phyloP scores from a whole-genome alignment of 257 asterid species.

The Ilex asprella region DNA sequence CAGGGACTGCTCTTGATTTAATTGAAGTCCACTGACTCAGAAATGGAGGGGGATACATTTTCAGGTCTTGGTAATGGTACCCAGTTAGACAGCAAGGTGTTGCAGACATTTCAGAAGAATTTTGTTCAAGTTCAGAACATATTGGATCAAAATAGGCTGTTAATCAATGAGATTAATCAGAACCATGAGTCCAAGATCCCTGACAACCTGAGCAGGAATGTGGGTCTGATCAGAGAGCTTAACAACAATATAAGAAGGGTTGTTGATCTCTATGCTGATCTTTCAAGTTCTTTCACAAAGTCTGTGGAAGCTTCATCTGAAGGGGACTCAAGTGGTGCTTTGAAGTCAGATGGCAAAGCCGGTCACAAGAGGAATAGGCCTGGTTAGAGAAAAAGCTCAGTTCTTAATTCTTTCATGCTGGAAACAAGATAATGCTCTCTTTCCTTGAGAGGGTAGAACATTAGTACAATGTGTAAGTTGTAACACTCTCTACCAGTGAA shows the following conservation, averaged over 20 bases:
- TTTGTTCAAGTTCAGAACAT: conserved; percentile 35
- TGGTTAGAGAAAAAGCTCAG: conserved; percentile 10
- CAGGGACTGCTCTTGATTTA: conserved; percentile 4
- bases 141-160: conserved; percentile 37
- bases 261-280: conserved; percentile 39
- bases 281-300: conserved; percentile 23
- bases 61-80: conserved; percentile 19
- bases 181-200: conserved; percentile 39
- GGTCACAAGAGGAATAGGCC: conserved; percentile 70
- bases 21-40: neutral
- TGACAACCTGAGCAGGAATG: conserved; percentile 34
- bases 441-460: conserved; percentile 6
- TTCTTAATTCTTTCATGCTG: conserved; percentile 22
- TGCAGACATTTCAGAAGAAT: conserved; percentile 35
- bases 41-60: conserved; percentile 35
- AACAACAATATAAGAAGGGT: conserved; percentile 39
- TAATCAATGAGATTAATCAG: conserved; percentile 37
- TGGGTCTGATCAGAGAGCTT: conserved; percentile 38
- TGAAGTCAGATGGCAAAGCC: conserved; percentile 43
- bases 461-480: conserved; percentile 1
- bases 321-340: conserved; percentile 32
- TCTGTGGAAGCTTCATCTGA: conserved; percentile 32
- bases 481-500: conserved; percentile 13
- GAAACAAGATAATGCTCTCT: conserved; percentile 5
- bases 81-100: conserved; percentile 24